Evolutionary conservation across 1,284 basidiomycete species (phyloP), one percentile per base, ranked within the genome.

Genomic region (Phellinidium pouzarii): DNA sequence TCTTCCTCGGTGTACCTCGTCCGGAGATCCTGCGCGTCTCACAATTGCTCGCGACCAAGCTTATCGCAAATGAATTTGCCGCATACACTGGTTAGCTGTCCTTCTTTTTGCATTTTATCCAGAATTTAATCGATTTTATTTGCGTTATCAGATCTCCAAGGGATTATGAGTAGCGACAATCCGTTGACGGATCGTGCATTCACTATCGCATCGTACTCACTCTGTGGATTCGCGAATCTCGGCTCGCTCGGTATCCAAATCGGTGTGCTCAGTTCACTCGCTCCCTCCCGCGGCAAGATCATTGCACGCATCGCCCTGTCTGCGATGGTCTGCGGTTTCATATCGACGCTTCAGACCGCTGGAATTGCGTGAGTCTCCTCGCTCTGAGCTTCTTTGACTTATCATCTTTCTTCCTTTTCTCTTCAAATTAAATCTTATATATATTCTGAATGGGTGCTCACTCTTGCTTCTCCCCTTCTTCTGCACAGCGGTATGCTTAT

Each of bases 221-320:
- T 92, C 40, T 94, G 92, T 66, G 92, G 92, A 8, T 95, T 95
- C 65, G 91, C 90, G 52, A 95, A 95, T 70, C 73, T 91, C 37
- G 78, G 83, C 57, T 91, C 88, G 34, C 71, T 93, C 40, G 93
- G 91, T 67, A 92, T 94, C 64, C 90, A 94, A 69, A 86, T 94
- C 57, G 93, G 92, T 68, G 91, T 94, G 60, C 77, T 94, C 48
- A 76, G 80, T 14, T 68, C 70, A 42, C 65, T 76, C 36, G 67
- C 72, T 5, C 73, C 73, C 17, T 65, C 63, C 40, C 62, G 71
- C 50, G 61, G 61, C 25, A 66, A 63, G 53, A 64, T 68, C 48
- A 74, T 74, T 51, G 66, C 69, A 20, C 59, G 66, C 9, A 62
- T 73, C 46, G 69, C 69, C 9, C 66, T 70, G 20, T 65, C 66